Conservation (phyloP, 257 asterid species). For the Solanum arcanum region DNA sequence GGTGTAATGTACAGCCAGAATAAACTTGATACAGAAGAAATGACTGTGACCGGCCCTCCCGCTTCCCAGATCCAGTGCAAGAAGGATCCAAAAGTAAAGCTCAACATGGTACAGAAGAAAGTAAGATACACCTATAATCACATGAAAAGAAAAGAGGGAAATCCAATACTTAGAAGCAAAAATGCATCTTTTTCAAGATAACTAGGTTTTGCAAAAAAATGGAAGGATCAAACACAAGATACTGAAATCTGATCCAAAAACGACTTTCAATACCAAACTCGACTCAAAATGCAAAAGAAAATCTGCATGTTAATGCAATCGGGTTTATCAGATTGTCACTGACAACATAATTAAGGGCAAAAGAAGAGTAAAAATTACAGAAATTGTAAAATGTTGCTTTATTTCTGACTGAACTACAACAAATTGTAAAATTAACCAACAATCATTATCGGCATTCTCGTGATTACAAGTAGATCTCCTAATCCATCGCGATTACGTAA, state of each 20-base stretch:
- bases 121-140: neutral
- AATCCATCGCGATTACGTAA: neutral
- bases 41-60: neutral
- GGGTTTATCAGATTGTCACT: neutral
- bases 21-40: neutral
- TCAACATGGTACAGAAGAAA: neutral
- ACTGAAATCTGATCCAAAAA: neutral
- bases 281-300: neutral
- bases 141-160: neutral
- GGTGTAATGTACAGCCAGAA: neutral
- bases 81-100: neutral
- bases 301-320: neutral
- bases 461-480: neutral
- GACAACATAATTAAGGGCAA: neutral
- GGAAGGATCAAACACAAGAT: neutral
- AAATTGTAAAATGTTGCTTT: neutral
- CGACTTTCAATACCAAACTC: neutral
- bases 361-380: neutral
- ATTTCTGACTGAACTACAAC: neutral
- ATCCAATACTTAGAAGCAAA: neutral
- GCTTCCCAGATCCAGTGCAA: neutral
- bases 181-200: neutral
- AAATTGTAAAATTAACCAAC: neutral
- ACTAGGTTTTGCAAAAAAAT: neutral
- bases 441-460: neutral